Evolutionary conservation across 176 grass and related monocot genomes (phyloP).

Genomic region (Triticum aestivum): DNA sequence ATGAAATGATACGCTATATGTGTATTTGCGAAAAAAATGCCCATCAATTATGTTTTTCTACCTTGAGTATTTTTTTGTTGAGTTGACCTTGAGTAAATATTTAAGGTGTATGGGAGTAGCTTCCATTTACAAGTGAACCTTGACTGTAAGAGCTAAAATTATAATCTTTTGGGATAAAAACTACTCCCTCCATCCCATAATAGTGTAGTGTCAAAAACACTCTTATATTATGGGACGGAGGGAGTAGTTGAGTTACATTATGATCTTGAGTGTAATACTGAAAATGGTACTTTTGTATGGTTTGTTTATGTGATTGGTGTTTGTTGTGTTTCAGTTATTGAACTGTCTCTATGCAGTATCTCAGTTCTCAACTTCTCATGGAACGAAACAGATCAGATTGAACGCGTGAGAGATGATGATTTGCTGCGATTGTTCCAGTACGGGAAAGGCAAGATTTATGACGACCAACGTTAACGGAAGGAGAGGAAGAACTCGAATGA

Average conservation of each 20-base stretch:
- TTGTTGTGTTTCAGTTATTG: neutral
- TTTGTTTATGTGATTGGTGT: neutral
- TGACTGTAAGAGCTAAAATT: too few species aligned
- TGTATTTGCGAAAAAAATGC: too few species aligned
- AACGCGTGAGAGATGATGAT: neutral
- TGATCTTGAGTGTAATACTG: neutral
- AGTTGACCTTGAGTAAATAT: too few species aligned
- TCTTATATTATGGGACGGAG: too few species aligned
- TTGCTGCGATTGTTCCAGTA: neutral
- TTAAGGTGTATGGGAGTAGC: too few species aligned
- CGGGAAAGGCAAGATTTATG: neutral
- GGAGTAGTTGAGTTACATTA: neutral
- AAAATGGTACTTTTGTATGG: neutral
- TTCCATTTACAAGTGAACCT: too few species aligned
- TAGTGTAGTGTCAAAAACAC: too few species aligned
- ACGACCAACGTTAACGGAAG: neutral
- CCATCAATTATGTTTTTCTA: too few species aligned
- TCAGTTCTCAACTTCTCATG: neutral
- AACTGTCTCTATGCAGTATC: neutral
- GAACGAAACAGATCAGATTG: neutral
- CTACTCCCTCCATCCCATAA: too few species aligned
- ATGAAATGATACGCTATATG: too few species aligned
- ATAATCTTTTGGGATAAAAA: too few species aligned
- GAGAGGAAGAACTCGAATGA: neutral
- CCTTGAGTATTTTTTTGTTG: too few species aligned